Conservation (phyloP, 2,329 filamentous ascomycete genomes). For the Diaporthe vexans region DNA sequence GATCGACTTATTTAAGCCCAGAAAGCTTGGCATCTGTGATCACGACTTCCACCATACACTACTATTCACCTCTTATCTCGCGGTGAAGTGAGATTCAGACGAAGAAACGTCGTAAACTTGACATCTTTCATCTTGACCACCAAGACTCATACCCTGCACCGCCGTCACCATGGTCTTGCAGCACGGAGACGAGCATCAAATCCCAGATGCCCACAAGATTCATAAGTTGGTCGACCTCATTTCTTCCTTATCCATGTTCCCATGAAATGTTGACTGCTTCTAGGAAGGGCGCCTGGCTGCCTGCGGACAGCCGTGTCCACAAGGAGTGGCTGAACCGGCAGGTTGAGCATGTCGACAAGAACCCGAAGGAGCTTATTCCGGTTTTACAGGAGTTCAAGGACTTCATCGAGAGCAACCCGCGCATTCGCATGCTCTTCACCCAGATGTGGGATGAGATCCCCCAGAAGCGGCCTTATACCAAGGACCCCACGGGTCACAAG, state of each 20-base stretch:
- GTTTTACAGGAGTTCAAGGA: conserved; percentile 75
- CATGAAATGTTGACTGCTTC: conserved; percentile 18
- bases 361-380: conserved; percentile 67
- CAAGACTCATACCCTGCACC: not conserved
- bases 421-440: conserved; percentile 76
- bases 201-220: conserved; percentile 62
- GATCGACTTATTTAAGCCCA: not conserved
- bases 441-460: conserved; percentile 80
- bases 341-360: conserved; percentile 67
- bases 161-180: conserved; percentile 61
- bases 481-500: conserved; percentile 71
- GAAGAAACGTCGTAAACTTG: not conserved
- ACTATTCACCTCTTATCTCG: not conserved
- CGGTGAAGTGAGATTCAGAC: not conserved
- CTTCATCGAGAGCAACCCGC: conserved; percentile 74
- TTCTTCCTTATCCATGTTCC: not conserved
- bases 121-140: not conserved
- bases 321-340: conserved; percentile 72
- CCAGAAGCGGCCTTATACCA: conserved; percentile 68
- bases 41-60: not conserved
- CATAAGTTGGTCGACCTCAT: conserved; percentile 56
- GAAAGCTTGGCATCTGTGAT: conserved; percentile 16
- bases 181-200: conserved; percentile 64
- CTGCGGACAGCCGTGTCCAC: conserved; percentile 73
- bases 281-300: conserved; percentile 73